These are phyloP conservation scores for Parastagonospora avenae DNA, from an alignment of 2,329 filamentous ascomycete species.

Conservation along the genomic window DNA sequence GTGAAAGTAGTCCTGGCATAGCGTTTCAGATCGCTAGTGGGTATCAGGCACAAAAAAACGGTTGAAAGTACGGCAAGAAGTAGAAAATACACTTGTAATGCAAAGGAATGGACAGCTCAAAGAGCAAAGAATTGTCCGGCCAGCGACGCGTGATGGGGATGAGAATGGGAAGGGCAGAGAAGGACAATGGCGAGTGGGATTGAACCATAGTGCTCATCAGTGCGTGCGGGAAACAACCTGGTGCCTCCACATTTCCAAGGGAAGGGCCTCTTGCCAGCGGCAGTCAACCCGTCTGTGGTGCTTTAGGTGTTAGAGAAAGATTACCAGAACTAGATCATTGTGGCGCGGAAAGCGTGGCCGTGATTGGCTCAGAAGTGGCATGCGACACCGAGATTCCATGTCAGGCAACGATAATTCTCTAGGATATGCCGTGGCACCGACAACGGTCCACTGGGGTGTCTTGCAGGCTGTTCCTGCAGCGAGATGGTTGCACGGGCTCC, in stretches of 20 bases:
- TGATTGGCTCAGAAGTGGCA: constrained; percentile 32
- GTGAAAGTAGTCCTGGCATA: constrained; percentile 45
- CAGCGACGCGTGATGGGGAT: constrained; percentile 21
- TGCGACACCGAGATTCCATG: constrained; percentile 34
- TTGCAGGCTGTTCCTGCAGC: constrained; percentile 33
- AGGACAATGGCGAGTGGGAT: constrained; percentile 22
- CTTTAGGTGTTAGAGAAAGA: constrained; percentile 42
- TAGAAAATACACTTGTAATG: constrained; percentile 15
- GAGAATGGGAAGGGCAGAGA: constrained; percentile 22
- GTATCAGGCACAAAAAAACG: constrained; percentile 34
- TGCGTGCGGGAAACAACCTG: constrained; percentile 30
- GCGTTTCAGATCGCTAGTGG: constrained; percentile 45
- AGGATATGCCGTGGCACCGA: constrained; percentile 16
- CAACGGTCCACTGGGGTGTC: constrained; percentile 15
- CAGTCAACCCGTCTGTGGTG: constrained; percentile 30
- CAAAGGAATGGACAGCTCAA: constrained; percentile 50
- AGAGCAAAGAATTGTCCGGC: constrained; percentile 39
- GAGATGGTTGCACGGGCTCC: constrained; percentile 25
- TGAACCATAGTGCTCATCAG: constrained; percentile 25
- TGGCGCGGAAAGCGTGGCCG: constrained; percentile 5
- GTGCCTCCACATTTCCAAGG: constrained; percentile 25
- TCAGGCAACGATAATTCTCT: constrained; percentile 23
- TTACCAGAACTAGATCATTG: constrained; percentile 25
- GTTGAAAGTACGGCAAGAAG: constrained; percentile 27
- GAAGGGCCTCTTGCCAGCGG: constrained; percentile 30